Evolutionary conservation across 177 flowering plant genomes (phyloP), one percentile per base, ranked within the genome.

Genomic region (Telopea speciosissima): DNA sequence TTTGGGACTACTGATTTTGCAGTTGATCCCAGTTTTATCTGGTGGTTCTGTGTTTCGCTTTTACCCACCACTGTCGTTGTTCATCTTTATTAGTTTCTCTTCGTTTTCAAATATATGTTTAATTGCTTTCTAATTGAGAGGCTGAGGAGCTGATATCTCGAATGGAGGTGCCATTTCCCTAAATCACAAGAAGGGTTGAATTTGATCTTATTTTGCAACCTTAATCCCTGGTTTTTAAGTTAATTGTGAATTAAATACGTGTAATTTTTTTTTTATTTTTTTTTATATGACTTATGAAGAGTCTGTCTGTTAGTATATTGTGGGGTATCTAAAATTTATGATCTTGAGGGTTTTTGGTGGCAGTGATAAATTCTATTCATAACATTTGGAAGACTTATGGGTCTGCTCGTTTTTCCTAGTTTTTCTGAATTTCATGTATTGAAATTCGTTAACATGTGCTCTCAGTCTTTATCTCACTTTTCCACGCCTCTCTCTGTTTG

Each of bases 381-480:
- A 21, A 2, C 0, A 58, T 21, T 24, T 21, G 61, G 8, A n/a
- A 58, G 23, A 17, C 23, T 4, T 58, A 21, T 21, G n/a, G 5
- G 61, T 36, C 60, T 22, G 2, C 10, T 62, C 25, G 61, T n/a
- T 58, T 58, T n/a, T 13, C 61, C 9, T 36, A n/a, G 3, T n/a
- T 6, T 58, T 58, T 58, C 61, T n/a, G 61, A 21, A 8, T 59
- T 65, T 68, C 44, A 49, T 61, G 45, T 64, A 36, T 70, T 28
- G 66, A 65, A 62, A 70, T 22, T 67, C 68, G 63, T 23, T n/a
- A 13, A 6, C 9, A 21, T 25, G 54, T 2, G 8, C n/a, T 25
- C 23, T 49, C 19, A 28, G 8, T 58, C 8, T 21, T 58, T 16
- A 14, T 19, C 19, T 52, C 31, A 28, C 1, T 52, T 14, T 21